Conservation (phyloP, 2,329 filamentous ascomycete genomes). For the Piedraia hortae region DNA sequence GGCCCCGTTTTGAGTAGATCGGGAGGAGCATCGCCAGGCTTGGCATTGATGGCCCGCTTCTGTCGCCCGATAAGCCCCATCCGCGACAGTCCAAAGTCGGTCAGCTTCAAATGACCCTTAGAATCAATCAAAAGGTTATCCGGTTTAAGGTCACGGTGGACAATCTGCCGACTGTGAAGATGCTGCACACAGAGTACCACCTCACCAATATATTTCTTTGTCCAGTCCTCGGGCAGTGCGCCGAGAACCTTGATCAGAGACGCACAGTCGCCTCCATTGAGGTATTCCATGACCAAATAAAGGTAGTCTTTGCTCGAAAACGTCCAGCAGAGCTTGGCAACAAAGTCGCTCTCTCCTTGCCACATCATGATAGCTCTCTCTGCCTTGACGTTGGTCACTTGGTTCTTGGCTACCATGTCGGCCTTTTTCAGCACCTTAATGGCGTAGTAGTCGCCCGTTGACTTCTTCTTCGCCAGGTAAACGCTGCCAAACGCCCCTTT, state of each 20-base stretch:
- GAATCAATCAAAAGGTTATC: constrained; percentile 94
- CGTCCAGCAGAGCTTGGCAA: constrained; percentile 97
- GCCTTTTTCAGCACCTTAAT: constrained; percentile 98
- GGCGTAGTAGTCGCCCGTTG: constrained; percentile 90
- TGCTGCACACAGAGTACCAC: constrained; percentile 94
- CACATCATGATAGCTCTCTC: constrained; percentile 99
- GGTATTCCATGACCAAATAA: constrained; percentile 95
- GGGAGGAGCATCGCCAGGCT: constrained; percentile 55
- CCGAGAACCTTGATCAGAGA: constrained; percentile 86
- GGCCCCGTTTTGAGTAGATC: constrained; percentile 81
- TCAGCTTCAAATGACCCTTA: constrained; percentile 85
- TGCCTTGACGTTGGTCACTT: constrained; percentile 95
- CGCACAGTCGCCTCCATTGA: constrained; percentile 91
- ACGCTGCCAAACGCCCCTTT: constrained; percentile 96
- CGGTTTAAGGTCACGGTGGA: constrained; percentile 88
- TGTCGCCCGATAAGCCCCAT: constrained; percentile 95
- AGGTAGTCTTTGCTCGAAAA: constrained; percentile 98
- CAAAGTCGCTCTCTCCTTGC: constrained; percentile 97
- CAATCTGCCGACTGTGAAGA: constrained; percentile 76
- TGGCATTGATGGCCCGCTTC: constrained; percentile 64
- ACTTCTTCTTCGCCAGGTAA: constrained; percentile 94
- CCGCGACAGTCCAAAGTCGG: constrained; percentile 85
- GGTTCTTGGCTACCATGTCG: constrained; percentile 99
- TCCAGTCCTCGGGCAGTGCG: constrained; percentile 86
- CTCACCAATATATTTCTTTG: constrained; percentile 88